These are phyloP conservation scores for Debaryomyces singareniensis DNA, from an alignment of 1,139 yeast species.

Conservation along the genomic window DNA sequence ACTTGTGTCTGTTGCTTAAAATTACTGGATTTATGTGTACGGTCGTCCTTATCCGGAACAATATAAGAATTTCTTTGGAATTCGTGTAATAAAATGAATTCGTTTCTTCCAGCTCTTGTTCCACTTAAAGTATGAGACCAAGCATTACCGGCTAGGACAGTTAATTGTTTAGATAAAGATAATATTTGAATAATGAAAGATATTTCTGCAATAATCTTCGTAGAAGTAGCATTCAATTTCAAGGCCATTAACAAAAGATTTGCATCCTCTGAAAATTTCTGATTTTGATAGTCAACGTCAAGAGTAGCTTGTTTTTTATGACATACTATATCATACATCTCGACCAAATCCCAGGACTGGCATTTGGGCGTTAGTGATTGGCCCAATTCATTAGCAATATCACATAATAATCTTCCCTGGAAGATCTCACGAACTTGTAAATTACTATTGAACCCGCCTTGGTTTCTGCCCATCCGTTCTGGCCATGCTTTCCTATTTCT, in stretches of 20 bases:
- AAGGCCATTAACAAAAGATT: conserved; percentile 62
- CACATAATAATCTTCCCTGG: conserved; percentile 86
- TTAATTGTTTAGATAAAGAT: conserved; percentile 84
- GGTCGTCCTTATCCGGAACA: conserved; percentile 80
- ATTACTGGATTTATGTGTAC: conserved; percentile 37
- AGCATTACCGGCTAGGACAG: conserved; percentile 93
- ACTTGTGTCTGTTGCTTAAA: conserved; percentile 32
- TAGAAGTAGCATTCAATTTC: conserved; percentile 61
- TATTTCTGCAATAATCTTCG: conserved; percentile 68
- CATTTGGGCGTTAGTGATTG: conserved; percentile 87
- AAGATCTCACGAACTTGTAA: conserved; percentile 61
- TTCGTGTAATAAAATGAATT: conserved; percentile 87
- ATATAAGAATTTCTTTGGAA: conserved; percentile 75
- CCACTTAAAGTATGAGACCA: conserved; percentile 96
- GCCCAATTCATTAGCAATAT: conserved; percentile 92
- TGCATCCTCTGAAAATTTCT: conserved; percentile 64
- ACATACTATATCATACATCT: conserved; percentile 80
- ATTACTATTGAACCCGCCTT: conserved; percentile 35
- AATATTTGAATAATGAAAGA: conserved; percentile 81
- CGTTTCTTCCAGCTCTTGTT: conserved; percentile 95
- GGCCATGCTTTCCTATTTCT: conserved; percentile 76
- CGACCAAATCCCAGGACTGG: conserved; percentile 93
- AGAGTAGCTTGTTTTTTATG: conserved; percentile 52
- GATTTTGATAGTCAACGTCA: conserved; percentile 69
- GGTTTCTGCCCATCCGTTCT: conserved; percentile 50